Conservation (phyloP, 2,329 filamentous ascomycete genomes). For the Neopestalotiopsis rosae region DNA sequence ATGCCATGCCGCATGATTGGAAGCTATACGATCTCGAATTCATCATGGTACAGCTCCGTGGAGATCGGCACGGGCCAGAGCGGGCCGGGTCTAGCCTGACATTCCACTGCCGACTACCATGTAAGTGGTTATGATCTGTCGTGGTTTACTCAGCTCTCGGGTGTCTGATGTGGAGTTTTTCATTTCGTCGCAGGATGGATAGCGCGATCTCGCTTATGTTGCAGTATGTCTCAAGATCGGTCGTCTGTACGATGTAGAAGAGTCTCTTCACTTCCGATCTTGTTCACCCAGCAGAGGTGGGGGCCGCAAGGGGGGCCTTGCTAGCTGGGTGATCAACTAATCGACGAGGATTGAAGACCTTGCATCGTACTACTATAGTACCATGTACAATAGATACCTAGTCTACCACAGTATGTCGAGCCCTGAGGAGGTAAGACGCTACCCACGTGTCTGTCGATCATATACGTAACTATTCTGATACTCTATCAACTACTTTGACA, state of each 20-base stretch:
- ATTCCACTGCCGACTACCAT: background rate
- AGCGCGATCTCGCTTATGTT: slow-evolving; percentile 1
- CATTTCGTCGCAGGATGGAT: background rate
- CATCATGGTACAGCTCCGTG: background rate
- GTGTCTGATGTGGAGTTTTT: background rate
- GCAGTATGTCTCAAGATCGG: background rate
- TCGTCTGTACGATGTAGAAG: background rate
- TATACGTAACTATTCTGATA: background rate
- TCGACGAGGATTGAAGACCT: background rate
- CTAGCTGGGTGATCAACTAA: background rate
- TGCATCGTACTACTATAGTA: background rate
- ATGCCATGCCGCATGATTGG: background rate
- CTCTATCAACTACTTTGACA: background rate
- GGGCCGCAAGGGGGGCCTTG: background rate
- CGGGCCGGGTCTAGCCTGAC: background rate
- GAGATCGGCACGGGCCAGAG: background rate
- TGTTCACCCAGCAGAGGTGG: background rate
- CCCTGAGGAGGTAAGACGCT: background rate
- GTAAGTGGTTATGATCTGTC: background rate
- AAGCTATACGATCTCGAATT: background rate
- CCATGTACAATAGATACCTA: background rate
- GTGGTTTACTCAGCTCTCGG: slow-evolving; percentile 4
- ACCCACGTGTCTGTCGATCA: background rate
- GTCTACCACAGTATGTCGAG: background rate
- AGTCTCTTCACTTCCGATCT: background rate